Evolutionary conservation across 768 basidiomycete species (phyloP), one percentile per base, ranked within the genome.

Genomic region (Exidia glandulosa): DNA sequence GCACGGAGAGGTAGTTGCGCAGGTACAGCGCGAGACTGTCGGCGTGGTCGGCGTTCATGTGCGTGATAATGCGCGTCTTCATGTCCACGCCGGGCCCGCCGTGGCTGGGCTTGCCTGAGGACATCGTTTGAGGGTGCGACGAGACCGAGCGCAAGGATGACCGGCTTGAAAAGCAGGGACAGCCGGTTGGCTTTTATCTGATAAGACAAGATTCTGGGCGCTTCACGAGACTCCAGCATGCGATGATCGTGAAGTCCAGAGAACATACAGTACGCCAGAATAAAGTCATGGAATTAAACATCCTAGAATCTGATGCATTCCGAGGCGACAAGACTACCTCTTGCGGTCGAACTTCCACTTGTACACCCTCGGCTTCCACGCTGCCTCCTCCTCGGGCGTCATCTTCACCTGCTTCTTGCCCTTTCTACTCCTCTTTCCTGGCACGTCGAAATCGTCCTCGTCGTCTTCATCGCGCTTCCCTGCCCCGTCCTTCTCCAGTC

Each of bases 261-360:
- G n/a, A n/a, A n/a, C n/a, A n/a, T n/a, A n/a, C n/a, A n/a, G n/a
- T n/a, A n/a, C n/a, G n/a, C n/a, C n/a, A n/a, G n/a, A n/a, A n/a
- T n/a, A n/a, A n/a, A n/a, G n/a, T n/a, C n/a, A n/a, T n/a, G n/a
- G n/a, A n/a, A n/a, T n/a, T n/a, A n/a, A n/a, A n/a, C n/a, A n/a
- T n/a, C n/a, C n/a, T n/a, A n/a, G n/a, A n/a, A n/a, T n/a, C n/a
- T n/a, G n/a, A n/a, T n/a, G n/a, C n/a, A n/a, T 37, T 9, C 36
- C 36, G 36, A 19, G 9, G 36, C 36, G 19, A 37, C 25, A 29
- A 31, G 50, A 36, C 70, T 71, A 90, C 61, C 83, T 80, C 68
- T 89, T 93, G 66, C 90, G 79, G 73, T 92, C 90, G 62, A 85
- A 66, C 50, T 82, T 81, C 89, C 90, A 93, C 70, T 91, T 91